Evolutionary conservation across 2,329 filamentous ascomycete species (phyloP), one percentile per base, ranked within the genome.

Genomic region (Colletotrichum incanum): DNA sequence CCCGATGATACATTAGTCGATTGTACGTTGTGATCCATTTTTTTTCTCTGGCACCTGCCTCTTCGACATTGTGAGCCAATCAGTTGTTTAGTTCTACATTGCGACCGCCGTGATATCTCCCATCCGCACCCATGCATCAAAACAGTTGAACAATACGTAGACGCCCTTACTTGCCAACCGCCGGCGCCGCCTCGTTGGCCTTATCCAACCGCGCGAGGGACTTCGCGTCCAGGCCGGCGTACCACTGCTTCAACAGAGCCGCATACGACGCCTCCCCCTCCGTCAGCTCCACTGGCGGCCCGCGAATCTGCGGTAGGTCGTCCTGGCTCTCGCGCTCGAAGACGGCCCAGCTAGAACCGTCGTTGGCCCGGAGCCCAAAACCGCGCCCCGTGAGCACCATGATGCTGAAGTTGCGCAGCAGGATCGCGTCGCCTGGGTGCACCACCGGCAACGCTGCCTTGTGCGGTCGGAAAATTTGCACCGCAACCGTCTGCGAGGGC

Each of bases 281-380:
- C 37, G 82, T 83, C 72, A 88, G 84, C 79, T 92, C 90, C 26
- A 92, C 85, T 0, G 89, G 89, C 65, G 89, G 88, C 0, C 90
- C 90, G 72, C 85, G 87, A 64, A 92, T 86, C 80, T 92, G 87
- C 52, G 87, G 82, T 54, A 85, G 79, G 63, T 78, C 77, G 56
- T 82, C 79, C 3, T 80, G 80, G 41, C 75, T 75, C 43, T 81
- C 79, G 49, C 81, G 80, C 75, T 90, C 88, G 73, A 90, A 91
- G 3, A 92, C 88, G 2, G 88, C 90, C 88, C 91, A 92, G 65
- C 88, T 87, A 20, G 89, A 91, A 43, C 81, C 83, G 55, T 88
- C 87, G n/a, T 83, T 84, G n/a, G 85, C 85, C 59, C 85, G 82
- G 61, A 92, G 80, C 0, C 88, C 89, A 73, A 89, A 91, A 1